Evolutionary conservation across 768 basidiomycete genomes (phyloP), one percentile per base, ranked within the genome.

Genomic region (Polyporus arcularius): DNA sequence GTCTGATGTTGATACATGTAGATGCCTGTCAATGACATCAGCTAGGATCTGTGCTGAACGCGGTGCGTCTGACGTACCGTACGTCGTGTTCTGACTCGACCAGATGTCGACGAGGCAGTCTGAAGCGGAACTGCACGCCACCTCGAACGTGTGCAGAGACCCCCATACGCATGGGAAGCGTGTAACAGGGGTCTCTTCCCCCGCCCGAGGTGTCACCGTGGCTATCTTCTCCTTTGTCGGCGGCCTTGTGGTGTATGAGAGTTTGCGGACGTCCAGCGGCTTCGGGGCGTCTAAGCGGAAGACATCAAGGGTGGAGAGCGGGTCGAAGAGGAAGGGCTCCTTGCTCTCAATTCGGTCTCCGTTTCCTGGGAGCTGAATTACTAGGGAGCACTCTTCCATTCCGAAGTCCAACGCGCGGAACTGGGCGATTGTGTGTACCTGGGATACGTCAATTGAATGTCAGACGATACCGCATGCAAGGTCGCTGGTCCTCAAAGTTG

Each of bases 1-100:
- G 68, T 69, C 43, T 69, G 68, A 53, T 67, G 61, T 60, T 71
- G 70, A 61, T 68, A 69, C 67, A 71, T 66, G 57, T 62, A 68
- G 4, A 67, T 42, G 16, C 69, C 69, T 70, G 58, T n/a, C n/a
- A 21, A 12, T 15, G 51, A 15, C 5, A n/a, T 43, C 30, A 61
- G 21, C 30, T 30, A 53, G 28, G 28, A 7, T 51, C 9, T 14
- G 7, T 18, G 30, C 28, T 5, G 32, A 39, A 15, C 28, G 6
- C n/a, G 11, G 18, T 40, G 3, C 18, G 31, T 3, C 15, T 14
- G 21, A 64, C 65, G 58, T 56, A 68, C 70, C 70, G 62, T 66
- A 71, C 14, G 67, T 71, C 46, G 52, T 62, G 53, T 67, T 67
- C 62, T 69, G 66, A 49, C 58, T 68, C 28, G 68, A 63, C 68